phyloP scores from a whole-genome alignment of 2,329 filamentous ascomycete species.

The Aureobasidium sp. region DNA sequence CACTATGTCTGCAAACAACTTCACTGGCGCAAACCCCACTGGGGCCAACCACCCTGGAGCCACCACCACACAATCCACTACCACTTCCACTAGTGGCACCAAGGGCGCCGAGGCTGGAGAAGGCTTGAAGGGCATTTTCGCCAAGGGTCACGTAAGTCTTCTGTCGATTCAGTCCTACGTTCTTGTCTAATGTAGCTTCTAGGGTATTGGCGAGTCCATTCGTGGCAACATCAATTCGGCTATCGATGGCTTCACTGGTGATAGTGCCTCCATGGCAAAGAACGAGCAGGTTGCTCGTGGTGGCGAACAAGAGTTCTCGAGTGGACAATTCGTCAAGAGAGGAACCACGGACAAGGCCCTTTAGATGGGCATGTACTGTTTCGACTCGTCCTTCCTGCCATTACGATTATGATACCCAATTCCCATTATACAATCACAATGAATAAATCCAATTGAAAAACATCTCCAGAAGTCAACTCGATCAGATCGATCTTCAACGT shows the following conservation, averaged over 20 bases:
- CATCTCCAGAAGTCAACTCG: no score
- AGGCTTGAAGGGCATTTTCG: slow-evolving; percentile 11
- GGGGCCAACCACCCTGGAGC: not conserved
- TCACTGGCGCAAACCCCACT: not conserved
- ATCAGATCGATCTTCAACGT: not conserved
- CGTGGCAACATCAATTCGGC: slow-evolving; percentile 14
- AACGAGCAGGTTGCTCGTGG: slow-evolving; percentile 9
- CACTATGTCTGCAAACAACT: slow-evolving; percentile 12
- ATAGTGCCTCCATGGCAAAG: slow-evolving; percentile 5
- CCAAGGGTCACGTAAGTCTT: slow-evolving; percentile 13
- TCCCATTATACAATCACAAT: not conserved
- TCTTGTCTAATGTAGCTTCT: not conserved
- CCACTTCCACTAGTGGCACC: not conserved
- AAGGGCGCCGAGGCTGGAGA: not conserved
- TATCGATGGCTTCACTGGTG: slow-evolving; percentile 9
- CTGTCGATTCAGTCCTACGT: not conserved
- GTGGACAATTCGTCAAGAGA: slow-evolving; percentile 7
- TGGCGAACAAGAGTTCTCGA: slow-evolving; percentile 6
- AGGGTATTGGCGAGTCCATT: slow-evolving; percentile 15
- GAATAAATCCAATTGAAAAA: not conserved
- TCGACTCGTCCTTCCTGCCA: not conserved
- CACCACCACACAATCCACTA: not conserved
- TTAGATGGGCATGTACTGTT: not conserved
- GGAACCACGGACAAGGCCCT: slow-evolving; percentile 13
- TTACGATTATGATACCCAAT: not conserved